Percentiles rank a stretch among this genome's conserved stretches.
phyloP scores from a whole-genome alignment of 2,329 filamentous ascomycete genomes.

The Fusarium keratoplasticum region DNA sequence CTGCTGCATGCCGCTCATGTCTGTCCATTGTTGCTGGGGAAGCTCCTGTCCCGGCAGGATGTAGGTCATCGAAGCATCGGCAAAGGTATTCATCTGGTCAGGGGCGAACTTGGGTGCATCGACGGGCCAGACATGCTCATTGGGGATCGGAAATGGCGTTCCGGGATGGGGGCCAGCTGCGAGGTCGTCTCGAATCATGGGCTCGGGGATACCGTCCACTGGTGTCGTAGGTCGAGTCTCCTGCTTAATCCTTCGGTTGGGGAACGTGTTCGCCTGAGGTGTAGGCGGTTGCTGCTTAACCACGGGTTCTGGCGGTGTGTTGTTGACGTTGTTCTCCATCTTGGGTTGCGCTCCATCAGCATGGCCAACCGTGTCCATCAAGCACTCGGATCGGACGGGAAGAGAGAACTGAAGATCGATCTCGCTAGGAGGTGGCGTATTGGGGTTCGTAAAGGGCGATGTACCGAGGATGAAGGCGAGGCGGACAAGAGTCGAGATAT shows the following conservation, averaged over 20 bases:
- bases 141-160: conserved; percentile 55
- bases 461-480: conserved; percentile 58
- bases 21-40: conserved; percentile 42
- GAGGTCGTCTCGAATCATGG: conserved; percentile 51
- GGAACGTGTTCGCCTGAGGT: conserved; percentile 44
- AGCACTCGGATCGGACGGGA: conserved; percentile 51
- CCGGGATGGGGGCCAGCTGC: conserved; percentile 54
- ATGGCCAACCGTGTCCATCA: conserved; percentile 50
- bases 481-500: conserved; percentile 56
- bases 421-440: conserved; percentile 52
- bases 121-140: conserved; percentile 52
- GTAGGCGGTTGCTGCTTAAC: conserved; percentile 47
- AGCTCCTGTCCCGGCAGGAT: conserved; percentile 47
- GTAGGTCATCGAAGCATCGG: conserved; percentile 46
- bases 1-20: conserved; percentile 44
- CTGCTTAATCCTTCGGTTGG: conserved; percentile 51
- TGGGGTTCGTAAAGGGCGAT: conserved; percentile 52
- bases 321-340: conserved; percentile 41
- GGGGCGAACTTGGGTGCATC: conserved; percentile 55
- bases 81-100: conserved; percentile 51
- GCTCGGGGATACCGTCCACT: conserved; percentile 43
- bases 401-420: conserved; percentile 55
- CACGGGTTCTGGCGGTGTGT: conserved; percentile 43
- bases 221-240: conserved; percentile 52
- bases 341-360: conserved; percentile 41